phyloP scores from a whole-genome alignment of 345 rosid genomes.

The Geranium rotundifolium region DNA sequence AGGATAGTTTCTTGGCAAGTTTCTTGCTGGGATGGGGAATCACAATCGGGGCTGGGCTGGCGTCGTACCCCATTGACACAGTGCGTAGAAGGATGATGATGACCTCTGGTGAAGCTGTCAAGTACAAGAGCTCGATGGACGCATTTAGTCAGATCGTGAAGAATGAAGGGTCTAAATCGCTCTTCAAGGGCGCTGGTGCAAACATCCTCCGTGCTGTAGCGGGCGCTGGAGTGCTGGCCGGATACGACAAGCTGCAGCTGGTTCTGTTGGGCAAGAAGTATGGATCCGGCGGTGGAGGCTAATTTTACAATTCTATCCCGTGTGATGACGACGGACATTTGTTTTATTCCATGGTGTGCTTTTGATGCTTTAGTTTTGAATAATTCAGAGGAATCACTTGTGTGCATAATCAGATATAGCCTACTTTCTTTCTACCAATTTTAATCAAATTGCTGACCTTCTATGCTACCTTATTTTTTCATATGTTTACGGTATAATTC shows the following conservation, averaged over 20 bases:
- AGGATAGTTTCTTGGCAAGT: constrained; percentile 59
- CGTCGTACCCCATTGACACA: constrained; percentile 50
- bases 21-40: constrained; percentile 52
- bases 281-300: constrained; percentile 34
- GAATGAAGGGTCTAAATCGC: constrained; percentile 46
- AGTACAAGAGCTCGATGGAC: constrained; percentile 42
- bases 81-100: constrained; percentile 68
- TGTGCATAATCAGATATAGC: no score
- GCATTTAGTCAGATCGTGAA: constrained; percentile 39
- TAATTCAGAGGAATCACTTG: no score
- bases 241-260: constrained; percentile 58
- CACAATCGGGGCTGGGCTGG: constrained; percentile 48
- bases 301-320: no score
- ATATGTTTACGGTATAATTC: no score
- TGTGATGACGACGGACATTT: no score
- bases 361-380: no score
- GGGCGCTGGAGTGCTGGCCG: constrained; percentile 58
- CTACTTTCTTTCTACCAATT: no score
- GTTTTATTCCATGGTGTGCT: no score
- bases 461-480: no score
- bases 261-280: constrained; percentile 44
- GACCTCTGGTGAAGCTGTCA: constrained; percentile 64
- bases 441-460: no score
- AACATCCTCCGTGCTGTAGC: constrained; percentile 52
- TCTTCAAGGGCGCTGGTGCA: constrained; percentile 62